Base-by-base conservation (phyloP, 2,329 filamentous ascomycete genomes). In the Hypoxylon sp. region DNA sequence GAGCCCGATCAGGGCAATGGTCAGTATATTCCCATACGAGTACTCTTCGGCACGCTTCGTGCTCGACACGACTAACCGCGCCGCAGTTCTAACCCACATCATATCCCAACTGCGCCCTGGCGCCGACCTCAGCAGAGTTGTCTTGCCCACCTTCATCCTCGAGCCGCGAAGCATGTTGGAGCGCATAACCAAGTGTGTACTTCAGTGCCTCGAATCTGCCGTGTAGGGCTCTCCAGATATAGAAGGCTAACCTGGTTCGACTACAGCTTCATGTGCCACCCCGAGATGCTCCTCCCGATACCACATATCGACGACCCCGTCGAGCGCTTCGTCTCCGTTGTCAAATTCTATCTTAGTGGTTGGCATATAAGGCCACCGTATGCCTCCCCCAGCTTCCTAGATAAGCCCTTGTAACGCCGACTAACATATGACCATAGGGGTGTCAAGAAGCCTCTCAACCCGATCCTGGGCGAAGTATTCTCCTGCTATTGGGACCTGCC, bases 341-440 rank as follows among this genome's bases (percentile, higher is more conserved):
- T 97, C 72, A 97, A 96, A 77, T 99, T 99, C 76, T 99, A 99
- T 76, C 81, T 99, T 40, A 97, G 92, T 75, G 95, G 95, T 70
- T 99, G 95, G 95, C 95, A 99, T 75, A 97, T 99, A 73, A 95
- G 94, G 76, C 95, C 95, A 71, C 90, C 92, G 92, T 96, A 84
- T 72, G 90, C 82, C 29, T 15, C 24, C 52, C 45, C 29, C 15
- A 33, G 45, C 42, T 53, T 58, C 67, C 20, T 13, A 7, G 23
- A 20, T 38, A 13, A 33, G 31, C 10, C 23, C 38, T 13, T 29
- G 17, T 9, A 27, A 20, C 29, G 11, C 48, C 23, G 13, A 40
- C 64, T 69, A 38, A 65, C 52, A 20, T 38, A 38, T 48, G 13
- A 29, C 2, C 46, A 63, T 67, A 96, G 92, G 68, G 95, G 95